Evolutionary conservation across 164 flowering plant genomes (phyloP), one percentile per base, ranked within the genome.

Genomic region (Dillenia suffruticosa): DNA sequence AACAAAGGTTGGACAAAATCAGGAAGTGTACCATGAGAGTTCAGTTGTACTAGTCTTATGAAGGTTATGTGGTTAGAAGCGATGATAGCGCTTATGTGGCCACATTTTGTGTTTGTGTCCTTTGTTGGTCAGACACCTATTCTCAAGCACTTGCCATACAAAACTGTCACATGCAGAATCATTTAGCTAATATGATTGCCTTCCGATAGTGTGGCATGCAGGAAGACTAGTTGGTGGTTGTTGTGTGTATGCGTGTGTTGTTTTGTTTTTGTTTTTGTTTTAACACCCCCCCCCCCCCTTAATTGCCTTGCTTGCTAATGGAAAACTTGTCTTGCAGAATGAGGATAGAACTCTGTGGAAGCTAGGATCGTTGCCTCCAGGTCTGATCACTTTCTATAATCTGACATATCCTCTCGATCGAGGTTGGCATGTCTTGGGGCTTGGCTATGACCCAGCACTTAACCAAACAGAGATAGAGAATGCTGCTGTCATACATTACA

Each of bases 391-490:
- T 13, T 94, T 94, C 71, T 89, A 92, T 76, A 95, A 95, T 72
- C 79, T 89, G 64, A 92, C 97, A 7, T 76, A 84, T 70, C 96
- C 97, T 8, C 68, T 95, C 54, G 88, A 88, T 22, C 81, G 94
- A 59, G 74, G 79, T 62, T 95, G 99, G 99, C 99, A 95, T 68
- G 96, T 81, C 0, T 63, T 95, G 61, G 99, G 99, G 40, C 96
- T 92, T 8, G 99, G 99, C 43, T 95, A 95, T 66, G 99, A 95
- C 64, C 94, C 96, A 10, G 97, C 96, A 12, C 83, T 95, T n/a
- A 89, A 92, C 69, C 78, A 73, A 58, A 95, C 97, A 5, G 94
- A 78, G 77, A 89, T 89, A 58, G 83, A 86, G 40, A 81, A 89
- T 74, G 99, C 86, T 5, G 97, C 85, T 7, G 99, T 95, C 43